Evolutionary conservation across 2,329 filamentous ascomycete genomes (phyloP).

Genomic region (Ceratocystis ficicola): DNA sequence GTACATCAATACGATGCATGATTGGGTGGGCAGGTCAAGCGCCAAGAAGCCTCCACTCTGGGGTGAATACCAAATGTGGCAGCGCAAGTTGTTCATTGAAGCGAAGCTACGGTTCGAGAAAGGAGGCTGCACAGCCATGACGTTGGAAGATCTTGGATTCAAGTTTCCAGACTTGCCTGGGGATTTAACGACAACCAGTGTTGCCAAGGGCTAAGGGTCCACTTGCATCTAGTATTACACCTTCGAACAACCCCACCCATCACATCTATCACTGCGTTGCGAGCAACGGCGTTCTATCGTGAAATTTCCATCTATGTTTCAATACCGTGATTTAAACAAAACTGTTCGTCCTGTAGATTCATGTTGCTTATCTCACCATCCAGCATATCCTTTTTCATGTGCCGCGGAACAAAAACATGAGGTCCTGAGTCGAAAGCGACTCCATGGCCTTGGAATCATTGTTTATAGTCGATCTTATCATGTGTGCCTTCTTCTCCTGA

Average conservation of each 20-base stretch:
- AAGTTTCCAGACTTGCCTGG: slow-evolving; percentile 31
- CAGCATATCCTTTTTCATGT: slow-evolving; percentile 26
- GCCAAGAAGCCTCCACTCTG: slow-evolving; percentile 54
- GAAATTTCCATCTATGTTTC: not conserved
- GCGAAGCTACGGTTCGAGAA: slow-evolving; percentile 62
- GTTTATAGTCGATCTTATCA: slow-evolving; percentile 97
- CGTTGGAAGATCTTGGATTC: slow-evolving; percentile 61
- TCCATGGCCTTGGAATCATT: slow-evolving; percentile 85
- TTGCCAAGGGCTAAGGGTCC: not conserved
- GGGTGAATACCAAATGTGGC: slow-evolving; percentile 60
- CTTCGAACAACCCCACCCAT: not conserved
- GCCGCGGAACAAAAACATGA: slow-evolving; percentile 92
- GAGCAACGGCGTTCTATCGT: no score
- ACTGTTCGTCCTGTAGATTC: no score
- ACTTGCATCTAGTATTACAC: not conserved
- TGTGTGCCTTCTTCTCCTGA: slow-evolving; percentile 96
- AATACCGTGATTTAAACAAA: not conserved
- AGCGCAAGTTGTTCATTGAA: slow-evolving; percentile 52
- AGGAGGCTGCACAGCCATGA: slow-evolving; percentile 51
- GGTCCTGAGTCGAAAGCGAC: slow-evolving; percentile 76
- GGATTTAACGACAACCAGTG: slow-evolving; percentile 22
- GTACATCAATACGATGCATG: slow-evolving; percentile 57
- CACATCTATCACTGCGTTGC: not conserved
- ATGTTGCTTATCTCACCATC: not conserved
- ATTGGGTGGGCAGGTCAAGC: slow-evolving; percentile 44